Evolutionary conservation across 768 basidiomycete genomes (phyloP).

Genomic region (Leucocoprinus leucothites): DNA sequence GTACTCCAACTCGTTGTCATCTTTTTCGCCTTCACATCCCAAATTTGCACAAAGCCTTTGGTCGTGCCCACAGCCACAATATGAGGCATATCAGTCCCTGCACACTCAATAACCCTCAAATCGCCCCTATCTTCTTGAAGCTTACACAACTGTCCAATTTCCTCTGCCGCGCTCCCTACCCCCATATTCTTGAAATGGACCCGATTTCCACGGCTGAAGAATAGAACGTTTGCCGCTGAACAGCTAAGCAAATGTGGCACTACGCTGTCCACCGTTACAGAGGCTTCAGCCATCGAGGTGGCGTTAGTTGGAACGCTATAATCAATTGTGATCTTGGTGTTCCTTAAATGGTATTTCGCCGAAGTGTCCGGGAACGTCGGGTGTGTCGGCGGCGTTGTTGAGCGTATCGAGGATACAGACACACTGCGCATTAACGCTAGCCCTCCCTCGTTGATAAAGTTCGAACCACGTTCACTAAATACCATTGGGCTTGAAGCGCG

Average conservation of each 20-base stretch:
- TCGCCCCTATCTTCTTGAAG: slow-evolving; percentile 43
- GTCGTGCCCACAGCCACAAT: slow-evolving; percentile 60
- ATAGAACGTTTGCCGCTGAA: slow-evolving; percentile 41
- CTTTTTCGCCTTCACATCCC: slow-evolving; percentile 17
- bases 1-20: slow-evolving; percentile 50
- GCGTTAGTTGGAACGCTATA: slow-evolving; percentile 23
- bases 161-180: slow-evolving; percentile 27
- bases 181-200: slow-evolving; percentile 49
- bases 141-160: slow-evolving; percentile 50
- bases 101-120: slow-evolving; percentile 41
- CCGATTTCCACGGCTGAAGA: slow-evolving; percentile 52
- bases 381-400: slow-evolving; percentile 15
- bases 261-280: slow-evolving; percentile 6
- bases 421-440: slow-evolving; percentile 31
- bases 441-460: slow-evolving; percentile 23
- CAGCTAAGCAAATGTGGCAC: slow-evolving; percentile 34
- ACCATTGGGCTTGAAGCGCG: slow-evolving; percentile 19
- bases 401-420: slow-evolving; percentile 27
- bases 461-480: slow-evolving; percentile 17
- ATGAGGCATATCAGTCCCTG: slow-evolving; percentile 28
- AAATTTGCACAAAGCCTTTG: slow-evolving; percentile 61
- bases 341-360: slow-evolving; percentile 29
- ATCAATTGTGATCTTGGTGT: slow-evolving; percentile 30
- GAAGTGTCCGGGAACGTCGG: slow-evolving; percentile 33
- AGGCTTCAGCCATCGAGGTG: slow-evolving; percentile 11